Evolutionary conservation across 2,329 filamentous ascomycete species (phyloP), one percentile per base, ranked within the genome.

Genomic region (Arthroderma sp.): DNA sequence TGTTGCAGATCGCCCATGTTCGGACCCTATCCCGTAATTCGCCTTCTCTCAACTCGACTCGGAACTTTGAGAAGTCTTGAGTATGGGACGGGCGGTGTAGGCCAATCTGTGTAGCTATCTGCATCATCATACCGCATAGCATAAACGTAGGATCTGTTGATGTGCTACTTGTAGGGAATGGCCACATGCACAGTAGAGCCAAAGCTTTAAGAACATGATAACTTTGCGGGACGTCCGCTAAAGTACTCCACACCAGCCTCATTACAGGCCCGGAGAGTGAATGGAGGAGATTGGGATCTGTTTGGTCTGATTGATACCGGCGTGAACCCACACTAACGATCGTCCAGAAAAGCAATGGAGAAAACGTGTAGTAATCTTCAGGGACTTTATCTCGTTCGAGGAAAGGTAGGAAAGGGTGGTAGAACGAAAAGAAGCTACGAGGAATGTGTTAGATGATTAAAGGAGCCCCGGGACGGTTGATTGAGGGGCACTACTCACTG

Each of bases 1-100:
- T 74, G 54, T 82, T 83, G 61, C 78, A 80, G 28, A 78, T 71
- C 2, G 76, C 77, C 79, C 79, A 83, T 1, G 79, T 82, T 50
- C 75, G 70, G 32, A 81, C 69, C 38, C 79, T 71, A 57, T 83
- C 79, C 41, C 72, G 70, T 48, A 81, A 68, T 50, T 81, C 78
- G 51, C 78, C 77, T 44, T 78, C 74, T 40, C 73, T 69, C 15
- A 81, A 60, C 43, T 78, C 65, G 22, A 70, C 61, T 6, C 66
- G 61, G 48, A 70, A 71, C 44, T 71, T 71, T 51, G 63, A 68
- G 48, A 72, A 72, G 52, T 72, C 69, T 49, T 80, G 75, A 3
- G 76, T 72, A 56, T 81, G 76, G 0, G 75, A 78, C 2, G 78
- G 78, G 29, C 77, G 69, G 55, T 82, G 78, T 22, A 82, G 63